Evolutionary conservation across 257 asterid genomes (phyloP).

Genomic region (Solanum gracilifrons): DNA sequence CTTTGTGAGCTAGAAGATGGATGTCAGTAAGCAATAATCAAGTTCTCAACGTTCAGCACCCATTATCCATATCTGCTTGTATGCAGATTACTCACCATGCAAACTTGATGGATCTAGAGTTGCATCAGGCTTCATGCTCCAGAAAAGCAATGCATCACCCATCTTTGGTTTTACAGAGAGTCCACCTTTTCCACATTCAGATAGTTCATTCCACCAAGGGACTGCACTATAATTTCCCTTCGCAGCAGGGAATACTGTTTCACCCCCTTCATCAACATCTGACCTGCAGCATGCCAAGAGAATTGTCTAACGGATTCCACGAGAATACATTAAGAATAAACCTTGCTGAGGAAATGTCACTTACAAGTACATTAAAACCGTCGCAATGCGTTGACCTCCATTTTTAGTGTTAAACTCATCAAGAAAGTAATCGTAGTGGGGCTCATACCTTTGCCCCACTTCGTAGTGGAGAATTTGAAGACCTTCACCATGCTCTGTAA

Average conservation of each 20-base stretch:
- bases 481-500: conserved; percentile 94
- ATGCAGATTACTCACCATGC: conserved; percentile 45
- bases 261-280: conserved; percentile 99
- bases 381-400: conserved; percentile 97
- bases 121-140: conserved; percentile 97
- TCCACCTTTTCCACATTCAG: conserved; percentile 89
- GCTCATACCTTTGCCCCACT: conserved; percentile 94
- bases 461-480: conserved; percentile 95
- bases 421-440: conserved; percentile 85
- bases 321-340: not conserved
- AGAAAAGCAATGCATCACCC: conserved; percentile 97
- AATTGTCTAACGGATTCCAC: not conserved
- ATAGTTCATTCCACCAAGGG: conserved; percentile 60
- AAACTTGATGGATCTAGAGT: conserved; percentile 83
- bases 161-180: conserved; percentile 86
- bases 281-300: conserved; percentile 45
- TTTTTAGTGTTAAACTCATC: conserved; percentile 78
- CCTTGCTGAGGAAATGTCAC: conserved; percentile 14
- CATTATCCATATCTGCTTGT: not conserved
- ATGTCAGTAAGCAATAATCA: not conserved
- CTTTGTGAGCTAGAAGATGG: not conserved
- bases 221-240: conserved; percentile 60
- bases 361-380: conserved; percentile 84
- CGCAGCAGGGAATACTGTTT: conserved; percentile 93
- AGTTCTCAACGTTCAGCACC: not conserved